Evolutionary conservation across 352 stramenopile genomes (phyloP), one percentile per base, ranked within the genome.

Genomic region (Phytophthora gonapodyides): DNA sequence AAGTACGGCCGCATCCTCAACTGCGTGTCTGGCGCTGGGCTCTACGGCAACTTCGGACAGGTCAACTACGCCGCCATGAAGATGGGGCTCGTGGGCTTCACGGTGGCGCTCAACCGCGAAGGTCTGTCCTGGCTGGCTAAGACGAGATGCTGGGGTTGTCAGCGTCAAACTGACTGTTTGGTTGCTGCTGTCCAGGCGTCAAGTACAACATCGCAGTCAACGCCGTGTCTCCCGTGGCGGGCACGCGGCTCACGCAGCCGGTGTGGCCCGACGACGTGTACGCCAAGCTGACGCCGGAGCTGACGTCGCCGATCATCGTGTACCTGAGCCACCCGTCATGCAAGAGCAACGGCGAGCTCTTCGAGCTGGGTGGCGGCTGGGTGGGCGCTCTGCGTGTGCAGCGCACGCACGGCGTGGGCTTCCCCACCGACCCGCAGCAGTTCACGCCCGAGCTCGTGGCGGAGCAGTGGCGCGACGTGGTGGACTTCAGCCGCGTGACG

Each of bases 131-230:
- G 5, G 4, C 10, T 41, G 34, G 13, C 30, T 41, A n/a, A 54
- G 51, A 27, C 3, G 19, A 27, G 12, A 42, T 12, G 16, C 3
- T 1, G 27, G 30, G 27, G 15, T 40, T 62, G 10, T 27, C 34
- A 44, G 34, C 36, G 11, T 46, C 16, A 3, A 4, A 12, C 46
- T 49, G 15, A 57, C 40, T 57, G 50, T 17, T 13, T 46, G 37
- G 21, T 33, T 57, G 43, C 5, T 57, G 40, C 24, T 57, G n/a
- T 47, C 31, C 48, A 87, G 78, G 81, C 13, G 46, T 78, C 66
- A 91, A 91, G 66, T 88, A 89, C 73, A 89, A 89, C 60, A 89
- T 91, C 45, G 63, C 67, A 15, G 80, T 89, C 15, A 91, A 91
- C 49, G 82, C 80, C 12, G 74, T 91, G 38, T 88, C 80, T 30